phyloP scores from a whole-genome alignment of 345 rosid genomes.

The Viola odorata region DNA sequence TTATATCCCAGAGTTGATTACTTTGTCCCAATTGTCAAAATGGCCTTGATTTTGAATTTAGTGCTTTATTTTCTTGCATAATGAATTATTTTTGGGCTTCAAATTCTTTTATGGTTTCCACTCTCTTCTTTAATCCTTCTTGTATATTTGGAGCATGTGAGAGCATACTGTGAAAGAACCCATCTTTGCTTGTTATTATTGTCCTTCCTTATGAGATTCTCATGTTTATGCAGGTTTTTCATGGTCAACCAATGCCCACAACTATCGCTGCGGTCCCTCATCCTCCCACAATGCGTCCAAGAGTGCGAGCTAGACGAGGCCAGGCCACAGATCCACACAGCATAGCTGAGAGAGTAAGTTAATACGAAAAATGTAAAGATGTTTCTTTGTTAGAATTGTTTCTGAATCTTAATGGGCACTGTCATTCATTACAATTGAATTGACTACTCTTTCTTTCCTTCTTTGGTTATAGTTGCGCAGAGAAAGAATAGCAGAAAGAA shows the following conservation, averaged over 20 bases:
- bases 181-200: neutral
- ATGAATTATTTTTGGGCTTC: neutral
- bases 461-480: slow-evolving; percentile 69
- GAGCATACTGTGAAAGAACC: neutral
- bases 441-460: slow-evolving; percentile 7
- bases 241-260: slow-evolving; percentile 78
- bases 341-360: slow-evolving; percentile 90
- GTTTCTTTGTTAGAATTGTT: no score
- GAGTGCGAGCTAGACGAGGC: slow-evolving; percentile 97
- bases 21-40: neutral
- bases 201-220: slow-evolving; percentile 5
- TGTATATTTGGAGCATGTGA: neutral
- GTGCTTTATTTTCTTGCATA: neutral
- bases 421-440: neutral
- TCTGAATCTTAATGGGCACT: neutral
- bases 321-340: slow-evolving; percentile 99
- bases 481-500: slow-evolving; percentile 97
- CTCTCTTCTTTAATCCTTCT: neutral
- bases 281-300: slow-evolving; percentile 90
- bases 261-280: slow-evolving; percentile 73
- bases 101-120: neutral
- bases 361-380: neutral
- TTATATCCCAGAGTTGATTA: neutral
- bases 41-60: neutral
- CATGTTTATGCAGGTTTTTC: slow-evolving; percentile 56